Conservation (phyloP, 2,329 filamentous ascomycete genomes). For the Ophiostoma quercus region DNA sequence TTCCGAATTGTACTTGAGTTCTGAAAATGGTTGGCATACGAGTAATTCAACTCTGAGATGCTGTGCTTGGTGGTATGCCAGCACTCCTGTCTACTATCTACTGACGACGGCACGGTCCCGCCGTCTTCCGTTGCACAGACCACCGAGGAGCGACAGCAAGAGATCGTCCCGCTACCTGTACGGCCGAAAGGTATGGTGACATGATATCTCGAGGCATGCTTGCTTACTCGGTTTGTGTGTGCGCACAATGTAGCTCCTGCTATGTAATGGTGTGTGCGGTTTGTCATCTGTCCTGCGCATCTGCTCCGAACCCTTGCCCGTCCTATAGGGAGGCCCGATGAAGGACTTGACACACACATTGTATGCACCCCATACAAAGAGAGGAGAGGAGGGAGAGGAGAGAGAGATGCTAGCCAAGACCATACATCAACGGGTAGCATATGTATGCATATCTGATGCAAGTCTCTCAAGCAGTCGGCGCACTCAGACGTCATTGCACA, state of each 20-base stretch:
- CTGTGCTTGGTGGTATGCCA: background rate
- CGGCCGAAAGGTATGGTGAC: conserved; percentile 2
- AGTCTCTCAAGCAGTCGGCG: background rate
- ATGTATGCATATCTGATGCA: conserved; percentile 8
- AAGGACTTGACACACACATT: background rate
- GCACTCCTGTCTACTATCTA: background rate
- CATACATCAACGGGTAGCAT: background rate
- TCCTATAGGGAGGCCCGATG: background rate
- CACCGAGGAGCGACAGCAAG: background rate
- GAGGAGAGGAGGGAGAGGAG: background rate
- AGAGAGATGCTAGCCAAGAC: background rate
- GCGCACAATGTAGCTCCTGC: background rate
- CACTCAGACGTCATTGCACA: conserved; percentile 12
- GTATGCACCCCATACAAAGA: background rate
- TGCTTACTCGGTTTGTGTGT: background rate
- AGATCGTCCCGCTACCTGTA: background rate
- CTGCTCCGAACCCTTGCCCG: background rate
- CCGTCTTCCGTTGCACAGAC: background rate
- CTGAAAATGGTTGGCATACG: background rate
- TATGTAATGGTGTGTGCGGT: background rate
- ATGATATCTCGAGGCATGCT: background rate
- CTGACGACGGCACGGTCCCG: background rate
- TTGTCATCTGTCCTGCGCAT: background rate
- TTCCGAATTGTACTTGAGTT: background rate
- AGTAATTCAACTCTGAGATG: background rate